These are phyloP conservation scores for Nicotiana tomentosiformis DNA, from an alignment of 257 asterid genomes.

Conservation along the genomic window DNA sequence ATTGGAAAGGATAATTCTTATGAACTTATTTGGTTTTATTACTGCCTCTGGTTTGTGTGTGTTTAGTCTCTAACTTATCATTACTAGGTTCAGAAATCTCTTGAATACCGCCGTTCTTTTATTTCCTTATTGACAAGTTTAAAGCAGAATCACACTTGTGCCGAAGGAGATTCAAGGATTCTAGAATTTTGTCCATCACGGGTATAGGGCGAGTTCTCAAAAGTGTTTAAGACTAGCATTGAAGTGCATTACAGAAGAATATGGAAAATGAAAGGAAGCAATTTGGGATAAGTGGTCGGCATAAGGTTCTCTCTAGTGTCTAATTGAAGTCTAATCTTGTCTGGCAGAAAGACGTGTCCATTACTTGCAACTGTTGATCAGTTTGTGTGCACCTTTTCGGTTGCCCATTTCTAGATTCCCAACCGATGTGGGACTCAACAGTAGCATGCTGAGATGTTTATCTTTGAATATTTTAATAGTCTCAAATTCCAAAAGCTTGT, in stretches of 20 bases:
- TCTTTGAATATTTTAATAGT: background rate
- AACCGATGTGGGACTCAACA: too few species aligned
- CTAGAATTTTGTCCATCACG: background rate
- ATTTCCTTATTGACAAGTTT: background rate
- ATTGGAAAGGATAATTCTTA: background rate
- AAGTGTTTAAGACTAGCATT: background rate
- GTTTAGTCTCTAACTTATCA: background rate
- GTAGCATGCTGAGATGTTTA: background rate
- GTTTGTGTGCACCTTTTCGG: background rate
- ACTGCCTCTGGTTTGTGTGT: background rate
- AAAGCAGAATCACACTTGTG: background rate
- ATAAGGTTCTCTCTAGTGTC: background rate
- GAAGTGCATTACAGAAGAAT: background rate
- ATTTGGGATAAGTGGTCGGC: background rate
- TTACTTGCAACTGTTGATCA: slow-evolving; percentile 1
- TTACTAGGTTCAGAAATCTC: background rate
- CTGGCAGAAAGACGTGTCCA: background rate
- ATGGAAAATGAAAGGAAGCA: slow-evolving; percentile 5
- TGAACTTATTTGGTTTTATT: background rate
- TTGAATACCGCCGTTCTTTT: background rate
- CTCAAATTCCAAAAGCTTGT: background rate
- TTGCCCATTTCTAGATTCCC: too few species aligned
- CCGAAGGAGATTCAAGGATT: background rate
- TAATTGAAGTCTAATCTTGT: background rate
- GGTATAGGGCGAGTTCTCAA: background rate